A percentile compares a stretch with the other conserved stretches of the same genome.
These are phyloP conservation scores for Escovopsis sp. DNA, from an alignment of 2,329 filamentous ascomycete genomes.

Conservation along the genomic window DNA sequence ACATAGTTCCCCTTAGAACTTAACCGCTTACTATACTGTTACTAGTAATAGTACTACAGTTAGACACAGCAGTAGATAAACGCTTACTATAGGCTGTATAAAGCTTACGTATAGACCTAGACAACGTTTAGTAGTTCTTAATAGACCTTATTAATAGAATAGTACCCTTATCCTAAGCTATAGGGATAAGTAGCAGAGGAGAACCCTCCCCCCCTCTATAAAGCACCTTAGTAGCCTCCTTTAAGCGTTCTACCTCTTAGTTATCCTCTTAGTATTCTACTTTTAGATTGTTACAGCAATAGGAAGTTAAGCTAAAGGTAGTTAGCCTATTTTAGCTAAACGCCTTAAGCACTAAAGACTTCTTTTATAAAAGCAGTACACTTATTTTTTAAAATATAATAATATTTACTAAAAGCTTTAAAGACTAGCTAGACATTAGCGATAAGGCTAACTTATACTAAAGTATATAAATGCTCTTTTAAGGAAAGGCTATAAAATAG, in stretches of 20 bases:
- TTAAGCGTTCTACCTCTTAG: neutral
- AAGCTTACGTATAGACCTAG: too few species aligned
- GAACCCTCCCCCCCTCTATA: too few species aligned
- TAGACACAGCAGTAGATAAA: too few species aligned
- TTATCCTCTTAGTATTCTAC: neutral
- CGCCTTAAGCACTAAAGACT: too few species aligned
- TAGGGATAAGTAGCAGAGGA: too few species aligned
- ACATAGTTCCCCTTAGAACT: too few species aligned
- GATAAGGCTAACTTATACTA: neutral
- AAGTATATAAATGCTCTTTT: constrained; percentile 1
- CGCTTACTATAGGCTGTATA: too few species aligned
- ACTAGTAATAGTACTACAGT: too few species aligned
- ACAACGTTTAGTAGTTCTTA: too few species aligned
- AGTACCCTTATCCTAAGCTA: too few species aligned
- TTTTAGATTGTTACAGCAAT: neutral
- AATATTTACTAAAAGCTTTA: constrained; percentile 1
- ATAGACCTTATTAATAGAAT: too few species aligned
- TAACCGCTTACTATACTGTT: too few species aligned
- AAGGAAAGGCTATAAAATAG: constrained; percentile 1
- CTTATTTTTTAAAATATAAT: neutral
- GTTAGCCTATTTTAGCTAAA: neutral
- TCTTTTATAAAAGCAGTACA: neutral
- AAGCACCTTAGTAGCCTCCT: neutral
- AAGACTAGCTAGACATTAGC: neutral
- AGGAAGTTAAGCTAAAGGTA: constrained; percentile 1